Conservation (phyloP, 306 rosid genomes). For the Cucurbita argyrosperma region DNA sequence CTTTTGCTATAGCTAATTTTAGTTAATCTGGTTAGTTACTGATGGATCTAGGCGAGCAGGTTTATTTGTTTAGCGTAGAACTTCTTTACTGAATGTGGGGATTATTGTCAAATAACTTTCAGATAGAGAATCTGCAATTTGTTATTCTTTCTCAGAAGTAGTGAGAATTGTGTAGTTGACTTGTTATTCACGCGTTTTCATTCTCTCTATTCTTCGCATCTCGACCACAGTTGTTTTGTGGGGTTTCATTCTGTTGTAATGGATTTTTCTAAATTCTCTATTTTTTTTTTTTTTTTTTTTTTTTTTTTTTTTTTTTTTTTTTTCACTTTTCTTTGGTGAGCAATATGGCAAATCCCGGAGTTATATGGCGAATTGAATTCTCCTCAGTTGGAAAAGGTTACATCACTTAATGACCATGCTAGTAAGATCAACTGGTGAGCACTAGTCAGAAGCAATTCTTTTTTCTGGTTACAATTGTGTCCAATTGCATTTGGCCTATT, state of each 20-base stretch:
- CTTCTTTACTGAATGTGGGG: neutral
- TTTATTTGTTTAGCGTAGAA: neutral
- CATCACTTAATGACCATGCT: slow-evolving; percentile 51
- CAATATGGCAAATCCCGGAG: slow-evolving; percentile 99
- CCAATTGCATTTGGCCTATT: neutral
- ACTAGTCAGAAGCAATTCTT: neutral
- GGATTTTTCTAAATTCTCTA: neutral
- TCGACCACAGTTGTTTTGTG: neutral
- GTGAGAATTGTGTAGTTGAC: neutral
- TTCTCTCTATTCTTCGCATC: neutral
- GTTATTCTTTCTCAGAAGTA: neutral
- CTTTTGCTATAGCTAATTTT: neutral
- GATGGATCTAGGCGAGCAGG: neutral
- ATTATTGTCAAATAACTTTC: neutral
- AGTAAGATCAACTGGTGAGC: slow-evolving; percentile 85
- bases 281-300: neutral
- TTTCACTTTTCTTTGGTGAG: no score
- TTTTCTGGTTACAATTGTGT: neutral
- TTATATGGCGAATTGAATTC: slow-evolving; percentile 86
- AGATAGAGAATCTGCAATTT: neutral
- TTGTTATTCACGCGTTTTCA: neutral
- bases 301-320: no score
- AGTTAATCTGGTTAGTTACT: neutral
- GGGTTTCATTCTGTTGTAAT: neutral
- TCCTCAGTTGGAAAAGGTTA: slow-evolving; percentile 71